Percentiles rank a stretch among this genome's conserved stretches.
Evolutionary conservation across 2,329 filamentous ascomycete genomes (phyloP).

Genomic region (Aulographum hederae): DNA sequence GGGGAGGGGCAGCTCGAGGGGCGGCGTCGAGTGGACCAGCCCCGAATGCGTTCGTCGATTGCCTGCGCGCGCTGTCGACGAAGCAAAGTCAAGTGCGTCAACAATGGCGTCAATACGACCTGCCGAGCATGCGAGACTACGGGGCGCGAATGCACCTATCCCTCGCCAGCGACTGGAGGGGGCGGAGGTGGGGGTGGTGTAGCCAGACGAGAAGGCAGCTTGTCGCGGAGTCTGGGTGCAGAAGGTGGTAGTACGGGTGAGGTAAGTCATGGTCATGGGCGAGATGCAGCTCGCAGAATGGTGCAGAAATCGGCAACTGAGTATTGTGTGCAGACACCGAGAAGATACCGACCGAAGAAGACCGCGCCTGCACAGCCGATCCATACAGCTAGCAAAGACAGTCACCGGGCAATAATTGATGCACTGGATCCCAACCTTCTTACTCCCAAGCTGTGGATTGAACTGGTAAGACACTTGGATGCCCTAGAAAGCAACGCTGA

Average conservation of each 20-base stretch:
- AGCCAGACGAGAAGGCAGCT: conserved; percentile 16
- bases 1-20: conserved; percentile 6
- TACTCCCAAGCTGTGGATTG: conserved; percentile 46
- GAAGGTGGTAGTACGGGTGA: background rate
- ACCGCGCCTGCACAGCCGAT: conserved; percentile 14
- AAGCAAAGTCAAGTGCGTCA: conserved; percentile 79
- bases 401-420: conserved; percentile 30
- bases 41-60: conserved; percentile 55
- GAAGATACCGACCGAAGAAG: conserved; percentile 17
- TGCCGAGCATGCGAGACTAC: conserved; percentile 60
- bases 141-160: conserved; percentile 56
- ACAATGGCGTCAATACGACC: conserved; percentile 50
- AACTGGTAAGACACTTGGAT: conserved; percentile 25
- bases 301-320: background rate
- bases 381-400: conserved; percentile 23
- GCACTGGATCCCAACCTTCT: conserved; percentile 43
- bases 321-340: conserved; percentile 13
- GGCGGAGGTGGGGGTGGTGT: conserved; percentile 14
- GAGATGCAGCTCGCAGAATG: background rate
- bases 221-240: background rate
- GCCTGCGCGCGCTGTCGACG: conserved; percentile 59
- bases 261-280: conserved; percentile 1
- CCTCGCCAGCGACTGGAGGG: conserved; percentile 27
- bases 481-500: background rate
- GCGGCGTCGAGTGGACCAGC: conserved; percentile 10